These are phyloP conservation scores for Spathaspora hagerdaliae DNA, from an alignment of 805 yeast species.

Conservation along the genomic window DNA sequence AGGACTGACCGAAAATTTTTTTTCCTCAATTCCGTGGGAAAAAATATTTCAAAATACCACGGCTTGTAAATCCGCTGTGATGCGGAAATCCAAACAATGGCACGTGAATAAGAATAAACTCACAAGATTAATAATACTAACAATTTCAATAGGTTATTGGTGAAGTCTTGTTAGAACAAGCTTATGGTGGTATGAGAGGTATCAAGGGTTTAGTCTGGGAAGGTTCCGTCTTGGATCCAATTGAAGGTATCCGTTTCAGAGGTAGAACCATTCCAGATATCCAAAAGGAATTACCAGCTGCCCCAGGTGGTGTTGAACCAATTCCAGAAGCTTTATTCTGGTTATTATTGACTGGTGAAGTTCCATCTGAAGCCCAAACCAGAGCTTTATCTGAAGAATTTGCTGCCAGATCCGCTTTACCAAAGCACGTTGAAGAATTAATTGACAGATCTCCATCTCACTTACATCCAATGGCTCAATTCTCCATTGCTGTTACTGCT, in stretches of 20 bases:
- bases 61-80: too few species aligned
- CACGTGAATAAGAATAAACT: too few species aligned
- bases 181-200: slow-evolving; percentile 79
- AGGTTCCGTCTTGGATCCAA: slow-evolving; percentile 71
- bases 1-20: too few species aligned
- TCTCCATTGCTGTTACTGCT: slow-evolving; percentile 71
- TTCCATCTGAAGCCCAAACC: slow-evolving; percentile 60
- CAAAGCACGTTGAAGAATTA: slow-evolving; percentile 57
- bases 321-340: slow-evolving; percentile 77
- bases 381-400: slow-evolving; percentile 54
- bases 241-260: slow-evolving; percentile 74
- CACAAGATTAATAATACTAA: slow-evolving; percentile 6
- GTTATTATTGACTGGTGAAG: slow-evolving; percentile 71
- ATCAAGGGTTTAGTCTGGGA: slow-evolving; percentile 75
- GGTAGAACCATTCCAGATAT: slow-evolving; percentile 73
- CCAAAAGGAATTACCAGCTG: slow-evolving; percentile 61
- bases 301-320: slow-evolving; percentile 55
- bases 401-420: slow-evolving; percentile 62
- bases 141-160: slow-evolving; percentile 34
- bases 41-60: too few species aligned
- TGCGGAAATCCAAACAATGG: too few species aligned
- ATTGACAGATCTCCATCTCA: slow-evolving; percentile 62
- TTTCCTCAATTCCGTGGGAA: too few species aligned
- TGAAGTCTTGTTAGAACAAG: slow-evolving; percentile 42
- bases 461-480: slow-evolving; percentile 82